Conservation (phyloP, 208 protist genomes). For the Trypanosoma vivax region DNA sequence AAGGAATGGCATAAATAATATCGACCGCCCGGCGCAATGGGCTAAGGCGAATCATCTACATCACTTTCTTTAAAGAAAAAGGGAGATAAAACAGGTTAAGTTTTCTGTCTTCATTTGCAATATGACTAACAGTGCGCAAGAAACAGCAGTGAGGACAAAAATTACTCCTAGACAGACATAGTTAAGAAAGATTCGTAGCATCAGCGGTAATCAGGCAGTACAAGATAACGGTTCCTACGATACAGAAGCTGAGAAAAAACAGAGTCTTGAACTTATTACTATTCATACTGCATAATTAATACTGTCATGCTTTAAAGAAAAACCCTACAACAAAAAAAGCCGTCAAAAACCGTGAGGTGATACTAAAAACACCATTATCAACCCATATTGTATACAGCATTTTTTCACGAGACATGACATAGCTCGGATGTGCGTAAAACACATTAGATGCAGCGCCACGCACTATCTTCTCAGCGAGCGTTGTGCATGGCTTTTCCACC, state of each 20-base stretch:
- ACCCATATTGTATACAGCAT: constrained; percentile 87
- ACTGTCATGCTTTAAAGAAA: constrained; percentile 81
- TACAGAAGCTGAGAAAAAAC: too few species aligned
- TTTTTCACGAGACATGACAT: constrained; percentile 87
- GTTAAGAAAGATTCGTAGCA: too few species aligned
- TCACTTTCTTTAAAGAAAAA: constrained; percentile 1
- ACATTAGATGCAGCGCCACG: constrained; percentile 36
- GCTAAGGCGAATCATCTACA: constrained; percentile 6
- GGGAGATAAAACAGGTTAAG: neutral
- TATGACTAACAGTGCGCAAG: too few species aligned
- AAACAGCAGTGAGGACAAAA: too few species aligned
- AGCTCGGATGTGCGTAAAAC: constrained; percentile 84
- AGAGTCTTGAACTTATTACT: too few species aligned
- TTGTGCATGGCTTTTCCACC: constrained; percentile 80
- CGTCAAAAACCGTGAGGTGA: constrained; percentile 55
- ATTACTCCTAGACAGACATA: too few species aligned
- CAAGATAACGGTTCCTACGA: too few species aligned
- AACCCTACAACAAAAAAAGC: constrained; percentile 79
- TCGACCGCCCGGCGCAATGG: neutral
- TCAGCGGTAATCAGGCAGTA: too few species aligned
- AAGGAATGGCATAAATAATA: constrained; percentile 65
- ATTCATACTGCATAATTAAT: too few species aligned
- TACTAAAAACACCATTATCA: constrained; percentile 70
- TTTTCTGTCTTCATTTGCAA: too few species aligned
- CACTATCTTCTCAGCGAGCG: constrained; percentile 84